Base-by-base conservation (phyloP, 2,329 filamentous ascomycete species). In the Fusarium sp. region DNA sequence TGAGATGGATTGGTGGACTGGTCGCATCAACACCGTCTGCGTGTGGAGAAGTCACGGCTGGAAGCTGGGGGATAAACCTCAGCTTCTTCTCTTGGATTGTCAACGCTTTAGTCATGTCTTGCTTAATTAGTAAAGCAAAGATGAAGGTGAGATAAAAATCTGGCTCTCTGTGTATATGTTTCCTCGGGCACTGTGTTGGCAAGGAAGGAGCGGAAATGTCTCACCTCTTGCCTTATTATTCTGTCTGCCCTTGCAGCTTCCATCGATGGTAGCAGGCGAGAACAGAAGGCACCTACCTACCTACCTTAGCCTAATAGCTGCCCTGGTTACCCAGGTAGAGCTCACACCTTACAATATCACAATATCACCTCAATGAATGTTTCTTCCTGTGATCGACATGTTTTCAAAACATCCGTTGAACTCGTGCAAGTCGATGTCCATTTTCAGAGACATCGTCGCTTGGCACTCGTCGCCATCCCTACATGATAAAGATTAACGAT, bases 1-100 rank as follows among this genome's bases (percentile, higher is more conserved):
- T 6, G 22, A n/a, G 36, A 44, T 24, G 25, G 59, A 67, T 66
- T 66, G 63, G 64, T 66, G 64, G 64, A 67, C 45, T 31, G 44
- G 34, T 50, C 43, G 43, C 38, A 59, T 41, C 44, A 46, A 24
- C 35, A 36, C 59, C 49, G 45, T 58, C 46, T 66, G 55, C 40
- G 52, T 58, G 64, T 67, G 64, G 64, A 57, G 64, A 61, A 54
- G 36, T 40, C 57, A 59, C 38, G 43, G 40, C 29, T 55, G 41
- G 41, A 10, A 32, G 25, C 24, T 22, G 9, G 36, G 54, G 62
- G 53, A 55, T 51, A 42, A 61, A 28, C 26, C 48, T 60, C 57
- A 60, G 48, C 48, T 61, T 60, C 42, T 43, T 49, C 36, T 53
- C 28, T 40, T 5, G 48, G 43, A 52, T 38, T 45, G 40, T 46